Evolutionary conservation across 495 filamentous ascomycete species (phyloP).

Genomic region (Aspergillus bertholletiae): DNA sequence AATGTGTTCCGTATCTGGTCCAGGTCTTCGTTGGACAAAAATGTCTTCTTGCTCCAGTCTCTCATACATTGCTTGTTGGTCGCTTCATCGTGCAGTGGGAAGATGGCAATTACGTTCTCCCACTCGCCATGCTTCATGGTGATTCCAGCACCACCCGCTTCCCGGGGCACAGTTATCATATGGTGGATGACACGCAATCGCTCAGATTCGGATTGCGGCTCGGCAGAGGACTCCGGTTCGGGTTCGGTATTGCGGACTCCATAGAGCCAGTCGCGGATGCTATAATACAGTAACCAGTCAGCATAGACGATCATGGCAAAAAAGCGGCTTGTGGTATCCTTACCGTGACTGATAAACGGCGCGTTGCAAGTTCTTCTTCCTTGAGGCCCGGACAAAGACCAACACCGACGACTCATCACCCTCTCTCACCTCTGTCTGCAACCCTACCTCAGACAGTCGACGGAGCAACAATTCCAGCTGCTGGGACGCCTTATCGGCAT

Average conservation of each 20-base stretch:
- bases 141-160: constrained; percentile 87
- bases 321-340: constrained; percentile 8
- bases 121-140: constrained; percentile 78
- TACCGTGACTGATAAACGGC: constrained; percentile 68
- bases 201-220: constrained; percentile 81
- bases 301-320: background rate
- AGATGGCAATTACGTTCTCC: constrained; percentile 80
- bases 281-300: constrained; percentile 19
- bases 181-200: constrained; percentile 79
- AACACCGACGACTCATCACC: constrained; percentile 75
- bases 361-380: constrained; percentile 33
- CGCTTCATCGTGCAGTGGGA: constrained; percentile 80
- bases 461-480: constrained; percentile 73
- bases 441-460: constrained; percentile 66
- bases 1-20: constrained; percentile 83
- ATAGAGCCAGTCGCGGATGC: constrained; percentile 94
- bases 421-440: constrained; percentile 80
- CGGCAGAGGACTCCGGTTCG: constrained; percentile 59
- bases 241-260: constrained; percentile 80
- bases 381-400: constrained; percentile 71
- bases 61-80: constrained; percentile 92
- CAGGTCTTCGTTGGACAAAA: constrained; percentile 72
- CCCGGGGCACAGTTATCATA: constrained; percentile 75
- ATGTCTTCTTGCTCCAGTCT: constrained; percentile 79
- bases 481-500: constrained; percentile 61